A percentile compares a stretch with the other conserved stretches of the same genome.
Evolutionary conservation across 139 green algal species (phyloP).

Genomic region (Chlorella sp.): DNA sequence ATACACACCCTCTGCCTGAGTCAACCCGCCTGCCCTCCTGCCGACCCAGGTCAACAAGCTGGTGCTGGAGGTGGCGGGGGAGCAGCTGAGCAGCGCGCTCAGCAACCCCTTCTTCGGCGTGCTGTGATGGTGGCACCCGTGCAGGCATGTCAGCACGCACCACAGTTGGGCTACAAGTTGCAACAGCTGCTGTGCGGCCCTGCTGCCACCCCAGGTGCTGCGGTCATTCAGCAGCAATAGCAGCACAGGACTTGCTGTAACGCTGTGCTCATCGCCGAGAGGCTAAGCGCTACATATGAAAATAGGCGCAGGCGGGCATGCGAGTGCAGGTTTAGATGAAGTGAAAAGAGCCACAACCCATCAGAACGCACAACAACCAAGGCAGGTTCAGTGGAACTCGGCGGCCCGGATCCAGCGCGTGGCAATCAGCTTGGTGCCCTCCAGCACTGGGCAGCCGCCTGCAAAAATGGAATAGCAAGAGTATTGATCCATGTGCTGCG

Average conservation of each 20-base stretch:
- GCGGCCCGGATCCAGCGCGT: slow-evolving; percentile 50
- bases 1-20: neutral
- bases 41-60: slow-evolving; percentile 50
- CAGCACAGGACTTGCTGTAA: too few species aligned
- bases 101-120: slow-evolving; percentile 95
- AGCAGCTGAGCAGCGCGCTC: slow-evolving; percentile 78
- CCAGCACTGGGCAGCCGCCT: slow-evolving; percentile 49
- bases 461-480: too few species aligned
- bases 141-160: too few species aligned
- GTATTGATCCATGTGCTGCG: too few species aligned
- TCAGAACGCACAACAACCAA: neutral
- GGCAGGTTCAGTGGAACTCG: slow-evolving; percentile 26
- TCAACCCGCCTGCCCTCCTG: neutral
- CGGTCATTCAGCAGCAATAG: too few species aligned
- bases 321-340: neutral
- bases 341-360: neutral
- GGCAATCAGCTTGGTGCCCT: slow-evolving; percentile 50
- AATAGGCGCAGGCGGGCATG: neutral
- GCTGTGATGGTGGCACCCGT: slow-evolving; percentile 59
- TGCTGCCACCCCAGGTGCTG: too few species aligned
- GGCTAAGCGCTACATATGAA: too few species aligned
- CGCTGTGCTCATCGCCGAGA: too few species aligned
- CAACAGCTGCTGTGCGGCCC: too few species aligned
- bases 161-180: too few species aligned
- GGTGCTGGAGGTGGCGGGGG: slow-evolving; percentile 74